Conservation (phyloP, 2,329 filamentous ascomycete genomes). For the Cyphellophora attinorum region DNA sequence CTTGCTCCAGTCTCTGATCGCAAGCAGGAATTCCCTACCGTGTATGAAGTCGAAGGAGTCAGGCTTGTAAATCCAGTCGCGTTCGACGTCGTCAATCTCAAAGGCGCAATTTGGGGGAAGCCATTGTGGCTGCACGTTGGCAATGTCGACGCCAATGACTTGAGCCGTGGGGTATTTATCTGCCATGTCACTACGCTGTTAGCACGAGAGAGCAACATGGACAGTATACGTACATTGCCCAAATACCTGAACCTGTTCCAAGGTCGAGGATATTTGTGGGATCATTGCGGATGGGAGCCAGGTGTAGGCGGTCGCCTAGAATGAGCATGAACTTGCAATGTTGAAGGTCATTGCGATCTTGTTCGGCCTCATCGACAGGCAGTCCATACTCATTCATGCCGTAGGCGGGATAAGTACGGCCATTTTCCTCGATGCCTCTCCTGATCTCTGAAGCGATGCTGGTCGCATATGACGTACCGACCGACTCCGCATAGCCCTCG, state of each 20-base stretch:
- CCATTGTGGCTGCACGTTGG: conserved; percentile 39
- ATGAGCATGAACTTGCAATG: conserved; percentile 3
- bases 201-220: conserved; percentile 14
- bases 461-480: not conserved
- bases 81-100: conserved; percentile 25
- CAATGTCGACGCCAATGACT: conserved; percentile 38
- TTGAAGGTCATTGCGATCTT: conserved; percentile 6
- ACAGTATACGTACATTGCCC: conserved; percentile 22
- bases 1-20: conserved; percentile 17
- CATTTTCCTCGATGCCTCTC: conserved; percentile 10
- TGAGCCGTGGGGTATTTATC: conserved; percentile 27
- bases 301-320: conserved; percentile 4
- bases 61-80: conserved; percentile 21
- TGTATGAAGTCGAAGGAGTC: conserved; percentile 25
- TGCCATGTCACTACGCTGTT: conserved; percentile 13
- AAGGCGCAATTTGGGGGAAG: conserved; percentile 25
- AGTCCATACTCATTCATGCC: conserved; percentile 8
- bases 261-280: conserved; percentile 12
- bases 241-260: conserved; percentile 9
- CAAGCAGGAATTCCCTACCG: conserved; percentile 13
- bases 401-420: conserved; percentile 9
- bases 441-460: conserved; percentile 10
- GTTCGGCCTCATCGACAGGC: conserved; percentile 9
- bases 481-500: not conserved
- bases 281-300: conserved; percentile 7